Conservation (phyloP, 192 early-diverging fungal genomes). For the Endogone sp. region DNA sequence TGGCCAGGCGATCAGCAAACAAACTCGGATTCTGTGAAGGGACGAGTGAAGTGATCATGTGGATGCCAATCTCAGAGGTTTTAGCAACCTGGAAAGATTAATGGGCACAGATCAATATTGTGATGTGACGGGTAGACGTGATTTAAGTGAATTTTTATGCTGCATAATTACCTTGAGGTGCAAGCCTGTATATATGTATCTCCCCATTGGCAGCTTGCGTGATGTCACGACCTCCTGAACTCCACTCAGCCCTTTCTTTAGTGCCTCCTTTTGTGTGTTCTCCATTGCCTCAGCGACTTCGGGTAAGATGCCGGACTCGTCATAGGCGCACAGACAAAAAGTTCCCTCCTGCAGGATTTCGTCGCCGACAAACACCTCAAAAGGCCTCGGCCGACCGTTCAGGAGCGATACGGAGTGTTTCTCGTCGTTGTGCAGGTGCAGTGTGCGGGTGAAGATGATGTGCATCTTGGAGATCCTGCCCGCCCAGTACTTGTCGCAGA, state of each 20-base stretch:
- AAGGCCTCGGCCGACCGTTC: background rate
- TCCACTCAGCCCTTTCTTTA: background rate
- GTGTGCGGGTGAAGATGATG: background rate
- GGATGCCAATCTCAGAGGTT: constrained; percentile 1
- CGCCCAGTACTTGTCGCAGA: constrained; percentile 13
- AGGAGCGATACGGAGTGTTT: background rate
- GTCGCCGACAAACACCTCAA: constrained; percentile 1
- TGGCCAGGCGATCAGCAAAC: background rate
- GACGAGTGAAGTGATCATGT: constrained; percentile 4
- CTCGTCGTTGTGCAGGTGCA: constrained; percentile 2
- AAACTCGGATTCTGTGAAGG: background rate
- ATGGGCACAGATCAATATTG: background rate
- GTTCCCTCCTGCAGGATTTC: constrained; percentile 7
- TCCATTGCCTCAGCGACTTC: background rate
- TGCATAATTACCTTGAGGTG: background rate
- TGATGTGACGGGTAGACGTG: background rate
- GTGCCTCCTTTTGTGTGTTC: background rate
- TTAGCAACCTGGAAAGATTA: background rate
- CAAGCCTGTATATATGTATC: background rate
- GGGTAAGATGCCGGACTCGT: background rate
- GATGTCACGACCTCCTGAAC: background rate
- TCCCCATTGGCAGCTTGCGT: background rate
- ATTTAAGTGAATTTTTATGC: too few species aligned
- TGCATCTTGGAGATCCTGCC: constrained; percentile 3
- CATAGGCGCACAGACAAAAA: constrained; percentile 7